A percentile compares a stretch with the other conserved stretches of the same genome.
Evolutionary conservation across 163 green algal species (phyloP).

Genomic region (Volvox carteri): DNA sequence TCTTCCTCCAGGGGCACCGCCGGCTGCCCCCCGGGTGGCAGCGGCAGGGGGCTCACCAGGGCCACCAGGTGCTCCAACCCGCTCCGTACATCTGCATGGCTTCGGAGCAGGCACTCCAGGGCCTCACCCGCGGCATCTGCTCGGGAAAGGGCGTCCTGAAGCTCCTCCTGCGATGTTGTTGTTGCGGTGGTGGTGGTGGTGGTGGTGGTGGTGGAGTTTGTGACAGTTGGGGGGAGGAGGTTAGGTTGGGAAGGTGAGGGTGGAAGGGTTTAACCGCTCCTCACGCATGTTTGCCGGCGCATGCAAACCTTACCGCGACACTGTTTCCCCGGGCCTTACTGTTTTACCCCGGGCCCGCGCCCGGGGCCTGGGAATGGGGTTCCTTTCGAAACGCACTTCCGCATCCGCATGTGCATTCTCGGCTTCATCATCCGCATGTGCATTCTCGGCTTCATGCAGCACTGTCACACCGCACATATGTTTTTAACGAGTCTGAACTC

Average conservation of each 20-base stretch:
- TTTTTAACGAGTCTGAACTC: too few relatives aligned
- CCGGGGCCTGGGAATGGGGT: too few relatives aligned
- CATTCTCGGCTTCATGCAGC: too few relatives aligned
- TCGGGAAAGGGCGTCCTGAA: slow-evolving; percentile 3
- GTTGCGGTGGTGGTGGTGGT: neutral
- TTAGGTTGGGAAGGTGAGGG: neutral
- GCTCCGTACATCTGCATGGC: slow-evolving; percentile 46
- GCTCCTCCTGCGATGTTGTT: slow-evolving; percentile 37
- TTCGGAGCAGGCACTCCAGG: slow-evolving; percentile 29
- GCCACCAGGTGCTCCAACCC: slow-evolving; percentile 57
- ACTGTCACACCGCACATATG: too few relatives aligned
- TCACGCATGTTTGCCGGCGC: too few relatives aligned
- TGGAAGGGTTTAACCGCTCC: too few relatives aligned
- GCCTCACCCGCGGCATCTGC: neutral
- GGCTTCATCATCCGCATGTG: too few relatives aligned
- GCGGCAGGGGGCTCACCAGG: slow-evolving; percentile 54
- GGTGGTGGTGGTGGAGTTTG: neutral
- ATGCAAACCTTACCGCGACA: too few relatives aligned
- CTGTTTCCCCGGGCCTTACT: too few relatives aligned
- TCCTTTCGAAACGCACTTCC: too few relatives aligned
- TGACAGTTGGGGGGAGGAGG: neutral
- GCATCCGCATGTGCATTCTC: too few relatives aligned
- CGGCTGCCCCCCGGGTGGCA: slow-evolving; percentile 48
- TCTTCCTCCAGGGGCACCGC: slow-evolving; percentile 56
- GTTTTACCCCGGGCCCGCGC: too few relatives aligned